These are phyloP conservation scores for Plasmodium relictum DNA, from an alignment of 169 alveolate genomes.

Conservation along the genomic window DNA sequence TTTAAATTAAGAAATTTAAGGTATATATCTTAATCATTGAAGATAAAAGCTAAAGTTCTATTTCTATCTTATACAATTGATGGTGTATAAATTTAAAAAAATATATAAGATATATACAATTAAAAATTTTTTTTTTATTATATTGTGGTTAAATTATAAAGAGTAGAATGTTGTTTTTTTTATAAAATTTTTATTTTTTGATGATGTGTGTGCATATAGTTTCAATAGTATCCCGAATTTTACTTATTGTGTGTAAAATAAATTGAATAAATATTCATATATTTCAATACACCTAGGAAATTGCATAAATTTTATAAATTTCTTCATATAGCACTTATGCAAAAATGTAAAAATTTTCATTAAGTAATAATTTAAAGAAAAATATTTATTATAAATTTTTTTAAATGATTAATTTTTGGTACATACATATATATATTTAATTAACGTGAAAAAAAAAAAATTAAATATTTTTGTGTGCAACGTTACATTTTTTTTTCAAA, in stretches of 20 bases:
- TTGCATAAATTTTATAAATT: background rate
- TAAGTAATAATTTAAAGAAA: background rate
- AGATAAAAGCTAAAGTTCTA: slow-evolving; percentile 19
- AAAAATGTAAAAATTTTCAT: background rate
- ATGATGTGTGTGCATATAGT: slow-evolving; percentile 68
- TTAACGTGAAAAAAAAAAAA: background rate
- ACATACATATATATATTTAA: no score
- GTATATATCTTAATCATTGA: slow-evolving; percentile 46
- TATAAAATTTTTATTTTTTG: slow-evolving; percentile 39
- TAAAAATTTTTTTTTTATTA: slow-evolving; percentile 8
- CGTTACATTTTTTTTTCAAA: background rate
- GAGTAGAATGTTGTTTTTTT: slow-evolving; percentile 61
- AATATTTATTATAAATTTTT: background rate
- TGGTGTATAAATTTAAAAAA: slow-evolving; percentile 33
- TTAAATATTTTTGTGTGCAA: slow-evolving; percentile 6
- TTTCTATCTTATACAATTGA: slow-evolving; percentile 30
- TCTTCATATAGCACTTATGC: background rate
- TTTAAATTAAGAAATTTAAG: slow-evolving; percentile 29
- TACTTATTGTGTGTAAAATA: slow-evolving; percentile 39
- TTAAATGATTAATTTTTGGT: no score
- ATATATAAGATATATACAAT: slow-evolving; percentile 1
- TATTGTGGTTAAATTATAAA: slow-evolving; percentile 21
- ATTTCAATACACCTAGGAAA: background rate
- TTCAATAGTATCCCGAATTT: slow-evolving; percentile 23
- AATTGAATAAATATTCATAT: slow-evolving; percentile 4